Evolutionary conservation across 2,329 filamentous ascomycete species (phyloP).

Genomic region (Trichophyton equinum): DNA sequence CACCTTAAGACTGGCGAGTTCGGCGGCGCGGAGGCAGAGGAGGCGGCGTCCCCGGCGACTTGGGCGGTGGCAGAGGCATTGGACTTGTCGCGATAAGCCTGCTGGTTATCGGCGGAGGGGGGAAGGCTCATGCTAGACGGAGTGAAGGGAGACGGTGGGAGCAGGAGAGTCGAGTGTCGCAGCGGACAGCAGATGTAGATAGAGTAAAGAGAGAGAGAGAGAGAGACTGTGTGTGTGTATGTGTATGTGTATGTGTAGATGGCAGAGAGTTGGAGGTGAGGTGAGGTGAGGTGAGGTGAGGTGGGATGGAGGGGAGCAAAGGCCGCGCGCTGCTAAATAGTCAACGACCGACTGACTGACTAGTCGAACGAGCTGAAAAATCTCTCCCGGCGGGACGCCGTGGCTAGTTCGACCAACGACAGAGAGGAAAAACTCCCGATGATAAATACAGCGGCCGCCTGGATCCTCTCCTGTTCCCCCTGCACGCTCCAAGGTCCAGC

Average conservation of each 20-base stretch:
- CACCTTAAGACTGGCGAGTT: conserved; percentile 52
- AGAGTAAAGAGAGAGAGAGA: conserved; percentile 11
- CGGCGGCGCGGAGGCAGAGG: conserved; percentile 36
- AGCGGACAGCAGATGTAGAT: conserved; percentile 10
- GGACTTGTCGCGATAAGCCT: conserved; percentile 17
- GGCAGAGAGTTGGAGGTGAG: conserved; percentile 8
- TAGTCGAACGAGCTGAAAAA: too few species aligned
- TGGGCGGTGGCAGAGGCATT: conserved; percentile 30
- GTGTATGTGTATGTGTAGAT: too few species aligned
- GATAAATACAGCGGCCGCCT: background rate
- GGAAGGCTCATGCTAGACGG: conserved; percentile 27
- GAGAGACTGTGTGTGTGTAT: conserved; percentile 1
- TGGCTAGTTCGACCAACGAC: conserved; percentile 13
- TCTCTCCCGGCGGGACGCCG: background rate
- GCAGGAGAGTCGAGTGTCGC: background rate
- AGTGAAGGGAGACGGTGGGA: conserved; percentile 7
- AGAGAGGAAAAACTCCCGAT: background rate
- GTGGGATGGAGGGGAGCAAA: background rate
- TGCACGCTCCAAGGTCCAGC: background rate
- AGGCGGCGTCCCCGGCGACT: conserved; percentile 32
- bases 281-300: background rate
- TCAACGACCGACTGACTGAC: background rate
- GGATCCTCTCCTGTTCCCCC: background rate
- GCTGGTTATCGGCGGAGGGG: conserved; percentile 18
- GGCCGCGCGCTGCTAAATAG: background rate